Evolutionary conservation across 2,329 filamentous ascomycete genomes (phyloP), one percentile per base, ranked within the genome.

Genomic region (Bimuria novae-zelandiae): DNA sequence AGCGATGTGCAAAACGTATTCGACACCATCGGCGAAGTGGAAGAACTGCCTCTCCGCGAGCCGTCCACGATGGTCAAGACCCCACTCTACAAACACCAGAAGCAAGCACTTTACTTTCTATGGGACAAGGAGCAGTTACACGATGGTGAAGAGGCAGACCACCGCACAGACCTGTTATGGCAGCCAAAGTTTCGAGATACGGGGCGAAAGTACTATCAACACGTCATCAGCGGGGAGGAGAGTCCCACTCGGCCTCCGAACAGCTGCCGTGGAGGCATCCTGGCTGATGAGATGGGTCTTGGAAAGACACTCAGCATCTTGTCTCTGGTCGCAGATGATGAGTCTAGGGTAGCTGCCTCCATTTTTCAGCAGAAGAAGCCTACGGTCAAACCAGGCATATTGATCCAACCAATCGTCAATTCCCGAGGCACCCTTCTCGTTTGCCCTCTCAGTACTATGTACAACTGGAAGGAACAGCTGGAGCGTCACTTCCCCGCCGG

Each of bases 401-500:
- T 43, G 49, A 54, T 67, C 7, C 63, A 62, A 12, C 11, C 75
- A 67, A 10, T 76, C 17, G 80, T 79, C 36, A 96, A 97, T 65
- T 85, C 84, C 5, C 89, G 86, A 66, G 86, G 89, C 0, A 97
- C 94, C 0, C 78, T 99, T 27, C 81, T 99, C 16, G 85, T 99
- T 14, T 95, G 89, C 51, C 94, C 94, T 1, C 81, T 97, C 2
- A 96, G 90, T 66, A 94, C 93, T 0, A 86, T 97, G 52, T 88
- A 89, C 22, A 99, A 97, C 67, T 99, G 94, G 94, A 89, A 93
- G 64, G 86, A 92, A 61, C 94, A 99, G 73, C 90, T 97, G 56
- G 88, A 88, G 64, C 83, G 89, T 53, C 94, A 99, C 72, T 79
- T 96, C 40, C 80, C 82, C 44, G 79, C 83, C 0, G 82, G 80